Evolutionary conservation across 176 grass and related monocot species (phyloP), one percentile per base, ranked within the genome.

Genomic region (Juncus effusus): DNA sequence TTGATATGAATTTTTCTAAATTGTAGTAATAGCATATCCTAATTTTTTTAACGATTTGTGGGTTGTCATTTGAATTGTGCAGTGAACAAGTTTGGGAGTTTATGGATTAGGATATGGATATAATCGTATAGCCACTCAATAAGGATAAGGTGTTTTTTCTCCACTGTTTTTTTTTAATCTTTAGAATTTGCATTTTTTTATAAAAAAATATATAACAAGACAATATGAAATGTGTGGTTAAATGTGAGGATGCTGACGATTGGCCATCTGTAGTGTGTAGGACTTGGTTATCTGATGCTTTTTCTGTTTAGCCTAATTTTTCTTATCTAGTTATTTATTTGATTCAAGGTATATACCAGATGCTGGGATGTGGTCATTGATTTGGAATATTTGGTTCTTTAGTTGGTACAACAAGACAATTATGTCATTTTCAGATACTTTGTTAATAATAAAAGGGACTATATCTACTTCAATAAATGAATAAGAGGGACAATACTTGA

Each of bases 1-100:
- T 78, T 55, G 74, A 16, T 45, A 36, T 62, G 14, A 15, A 42
- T 62, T 72, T 77, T 56, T 2, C 56, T 36, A 16, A 76, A 40
- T 55, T 40, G n/a, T 40, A 61, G 54, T 53, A 62, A 37, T 1
- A 8, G 19, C 54, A 51, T 54, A 64, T 63, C 49, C 56, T 50
- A 51, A 41, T 58, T 12, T 63, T 51, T 4, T 59, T 60, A 6
- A 50, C 35, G 69, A 47, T 60, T 35, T 65, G 13, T 10, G 2
- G 13, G 37, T 10, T 10, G 10, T 57, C 14, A 1, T 57, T 9
- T 57, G 11, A 11, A 16, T 57, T 74, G 36, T 64, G 70, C 53
- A 4, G 51, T 50, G 2, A 54, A 51, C 52, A 58, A 0, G 6
- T 2, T 69, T 4, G 40, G 12, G 56, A 61, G 54, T 70, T 44